Percentiles rank a stretch among this genome's conserved stretches.
Evolutionary conservation across 768 basidiomycete genomes (phyloP).

Genomic region (Boletus vermiculosoides): DNA sequence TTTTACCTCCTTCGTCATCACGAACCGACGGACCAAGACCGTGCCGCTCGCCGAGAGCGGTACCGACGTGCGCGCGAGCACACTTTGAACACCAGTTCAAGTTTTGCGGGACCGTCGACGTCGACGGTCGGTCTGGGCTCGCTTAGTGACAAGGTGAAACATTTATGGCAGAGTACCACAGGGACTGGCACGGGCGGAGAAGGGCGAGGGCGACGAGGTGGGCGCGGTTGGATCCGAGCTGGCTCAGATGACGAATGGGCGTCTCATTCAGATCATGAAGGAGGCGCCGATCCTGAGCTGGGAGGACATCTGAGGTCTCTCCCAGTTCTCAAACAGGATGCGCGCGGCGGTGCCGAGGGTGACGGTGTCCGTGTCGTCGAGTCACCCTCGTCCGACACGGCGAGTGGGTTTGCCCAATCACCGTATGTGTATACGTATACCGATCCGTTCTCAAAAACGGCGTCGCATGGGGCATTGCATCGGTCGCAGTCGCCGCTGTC

Average conservation of each 20-base stretch:
- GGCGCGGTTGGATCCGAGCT: conserved; percentile 52
- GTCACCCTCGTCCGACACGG: conserved; percentile 28
- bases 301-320: neutral
- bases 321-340: neutral
- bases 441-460: conserved; percentile 24
- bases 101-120: conserved; percentile 1
- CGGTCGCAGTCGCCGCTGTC: conserved; percentile 34
- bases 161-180: conserved; percentile 24
- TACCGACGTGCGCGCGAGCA: conserved; percentile 30
- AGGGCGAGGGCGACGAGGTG: conserved; percentile 23
- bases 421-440: conserved; percentile 13
- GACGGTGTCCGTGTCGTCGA: conserved; percentile 17
- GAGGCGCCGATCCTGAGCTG: neutral
- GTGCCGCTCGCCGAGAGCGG: conserved; percentile 33
- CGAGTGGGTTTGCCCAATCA: conserved; percentile 8
- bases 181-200: neutral
- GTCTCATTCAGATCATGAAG: conserved; percentile 25
- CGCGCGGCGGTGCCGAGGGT: neutral
- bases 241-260: conserved; percentile 51
- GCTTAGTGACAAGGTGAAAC: conserved; percentile 29
- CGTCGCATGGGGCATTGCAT: conserved; percentile 6
- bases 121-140: conserved; percentile 17
- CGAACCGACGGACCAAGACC: conserved; percentile 42
- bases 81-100: conserved; percentile 13
- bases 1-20: conserved; percentile 56